Conservation (phyloP, 2,329 filamentous ascomycete species). For the Ascochyta fabae region DNA sequence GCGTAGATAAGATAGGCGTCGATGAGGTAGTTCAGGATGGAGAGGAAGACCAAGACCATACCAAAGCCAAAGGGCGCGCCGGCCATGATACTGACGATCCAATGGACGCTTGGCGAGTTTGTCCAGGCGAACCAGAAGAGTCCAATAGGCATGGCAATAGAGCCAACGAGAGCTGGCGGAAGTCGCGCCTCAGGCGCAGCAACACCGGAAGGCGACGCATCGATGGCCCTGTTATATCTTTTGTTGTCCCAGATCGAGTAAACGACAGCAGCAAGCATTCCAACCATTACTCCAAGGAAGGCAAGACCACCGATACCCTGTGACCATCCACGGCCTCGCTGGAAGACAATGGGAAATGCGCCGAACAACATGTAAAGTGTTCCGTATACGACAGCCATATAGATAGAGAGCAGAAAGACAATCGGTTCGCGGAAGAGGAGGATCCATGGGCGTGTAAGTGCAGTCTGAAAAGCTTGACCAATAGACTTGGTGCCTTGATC, state of each 20-base stretch:
- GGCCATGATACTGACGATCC: slow-evolving; percentile 60
- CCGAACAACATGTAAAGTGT: slow-evolving; percentile 57
- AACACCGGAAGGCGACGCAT: slow-evolving; percentile 10
- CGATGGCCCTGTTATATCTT: slow-evolving; percentile 41
- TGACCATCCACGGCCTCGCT: slow-evolving; percentile 39
- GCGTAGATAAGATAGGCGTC: slow-evolving; percentile 59
- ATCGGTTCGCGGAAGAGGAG: slow-evolving; percentile 32
- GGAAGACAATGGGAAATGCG: slow-evolving; percentile 57
- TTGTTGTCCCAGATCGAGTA: slow-evolving; percentile 47
- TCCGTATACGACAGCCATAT: slow-evolving; percentile 49
- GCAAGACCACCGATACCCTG: slow-evolving; percentile 50
- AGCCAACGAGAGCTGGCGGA: slow-evolving; percentile 65
- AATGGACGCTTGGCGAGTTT: slow-evolving; percentile 58
- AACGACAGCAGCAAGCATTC: slow-evolving; percentile 20
- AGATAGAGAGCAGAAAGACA: slow-evolving; percentile 24
- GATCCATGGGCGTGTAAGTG: slow-evolving; percentile 36
- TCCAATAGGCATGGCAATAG: slow-evolving; percentile 60
- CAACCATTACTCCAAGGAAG: slow-evolving; percentile 26
- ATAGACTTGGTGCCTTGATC: slow-evolving; percentile 13
- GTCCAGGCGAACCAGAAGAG: slow-evolving; percentile 47
- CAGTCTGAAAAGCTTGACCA: slow-evolving; percentile 1
- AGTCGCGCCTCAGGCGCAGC: slow-evolving; percentile 66
- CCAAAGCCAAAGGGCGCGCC: slow-evolving; percentile 55
- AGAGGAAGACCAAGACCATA: slow-evolving; percentile 41
- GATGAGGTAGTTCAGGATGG: slow-evolving; percentile 70